Percentiles rank a stretch among this genome's conserved stretches.
phyloP scores from a whole-genome alignment of 1,139 yeast species.

The Groenewaldozyma auringiensis region DNA sequence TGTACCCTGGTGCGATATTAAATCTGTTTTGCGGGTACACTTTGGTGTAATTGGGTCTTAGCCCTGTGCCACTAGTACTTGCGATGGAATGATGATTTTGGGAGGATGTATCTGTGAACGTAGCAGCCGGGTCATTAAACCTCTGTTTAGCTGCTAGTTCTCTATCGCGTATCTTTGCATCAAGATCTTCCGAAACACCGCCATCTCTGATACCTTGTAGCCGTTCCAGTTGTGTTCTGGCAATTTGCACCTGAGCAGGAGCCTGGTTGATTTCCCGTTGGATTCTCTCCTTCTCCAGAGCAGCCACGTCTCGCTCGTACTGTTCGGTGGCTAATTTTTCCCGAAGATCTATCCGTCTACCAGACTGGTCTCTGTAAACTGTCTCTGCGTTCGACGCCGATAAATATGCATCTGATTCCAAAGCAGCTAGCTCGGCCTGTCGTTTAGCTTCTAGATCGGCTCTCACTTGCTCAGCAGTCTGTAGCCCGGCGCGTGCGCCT shows the following conservation, averaged over 20 bases:
- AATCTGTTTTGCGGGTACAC: conserved; percentile 62
- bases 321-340: conserved; percentile 22
- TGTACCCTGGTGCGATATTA: conserved; percentile 64
- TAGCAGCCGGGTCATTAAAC: conserved; percentile 64
- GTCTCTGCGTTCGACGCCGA: conserved; percentile 32
- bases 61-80: conserved; percentile 2
- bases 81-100: conserved; percentile 3
- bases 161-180: conserved; percentile 37
- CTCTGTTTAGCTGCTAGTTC: conserved; percentile 32
- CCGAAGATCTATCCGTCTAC: conserved; percentile 42
- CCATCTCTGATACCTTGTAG: conserved; percentile 29
- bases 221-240: conserved; percentile 22
- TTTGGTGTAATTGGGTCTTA: conserved; percentile 43
- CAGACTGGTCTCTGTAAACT: conserved; percentile 53
- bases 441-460: conserved; percentile 29
- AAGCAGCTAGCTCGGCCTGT: conserved; percentile 22
- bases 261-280: conserved; percentile 39
- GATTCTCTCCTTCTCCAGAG: conserved; percentile 27
- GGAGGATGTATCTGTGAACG: conserved; percentile 31
- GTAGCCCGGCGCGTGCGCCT: conserved; percentile 41
- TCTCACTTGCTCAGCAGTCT: conserved; percentile 37
- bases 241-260: conserved; percentile 35
- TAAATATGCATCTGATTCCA: conserved; percentile 12
- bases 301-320: conserved; percentile 24
- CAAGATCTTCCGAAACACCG: conserved; percentile 31